These are phyloP conservation scores for Clavaria fumosa DNA, from an alignment of 768 basidiomycete genomes.

Conservation along the genomic window DNA sequence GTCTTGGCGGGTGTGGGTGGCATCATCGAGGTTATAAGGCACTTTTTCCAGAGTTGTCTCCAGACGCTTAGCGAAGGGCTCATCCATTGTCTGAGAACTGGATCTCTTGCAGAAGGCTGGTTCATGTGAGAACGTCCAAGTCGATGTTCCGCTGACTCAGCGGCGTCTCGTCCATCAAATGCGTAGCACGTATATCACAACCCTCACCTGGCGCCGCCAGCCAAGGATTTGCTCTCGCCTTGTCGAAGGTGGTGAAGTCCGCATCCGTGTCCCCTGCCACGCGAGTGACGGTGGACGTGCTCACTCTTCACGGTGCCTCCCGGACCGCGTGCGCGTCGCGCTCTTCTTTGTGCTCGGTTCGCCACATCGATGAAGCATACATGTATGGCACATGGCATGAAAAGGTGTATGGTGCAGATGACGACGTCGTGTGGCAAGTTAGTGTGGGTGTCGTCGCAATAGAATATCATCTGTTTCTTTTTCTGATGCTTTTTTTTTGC, in stretches of 20 bases:
- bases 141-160: too few relatives aligned
- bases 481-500: not conserved
- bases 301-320: constrained; percentile 59
- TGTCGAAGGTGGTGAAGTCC: too few relatives aligned
- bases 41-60: not conserved
- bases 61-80: not conserved
- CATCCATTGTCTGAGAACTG: not conserved
- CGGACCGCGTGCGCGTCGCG: constrained; percentile 55
- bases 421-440: constrained; percentile 87
- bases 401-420: constrained; percentile 88
- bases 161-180: too few relatives aligned
- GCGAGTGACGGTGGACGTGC: constrained; percentile 54
- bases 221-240: too few relatives aligned
- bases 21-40: constrained; percentile 1
- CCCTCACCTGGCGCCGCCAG: too few relatives aligned
- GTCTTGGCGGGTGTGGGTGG: not conserved
- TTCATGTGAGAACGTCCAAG: too few relatives aligned
- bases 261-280: too few relatives aligned
- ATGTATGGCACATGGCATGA: constrained; percentile 99
- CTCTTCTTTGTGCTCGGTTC: constrained; percentile 85
- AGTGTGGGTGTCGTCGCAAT: too few relatives aligned
- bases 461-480: not conserved
- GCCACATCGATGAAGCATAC: constrained; percentile 94
- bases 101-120: not conserved
- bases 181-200: too few relatives aligned